Conservation (phyloP, 352 stramenopile species). For the Globisporangium yorkense region DNA sequence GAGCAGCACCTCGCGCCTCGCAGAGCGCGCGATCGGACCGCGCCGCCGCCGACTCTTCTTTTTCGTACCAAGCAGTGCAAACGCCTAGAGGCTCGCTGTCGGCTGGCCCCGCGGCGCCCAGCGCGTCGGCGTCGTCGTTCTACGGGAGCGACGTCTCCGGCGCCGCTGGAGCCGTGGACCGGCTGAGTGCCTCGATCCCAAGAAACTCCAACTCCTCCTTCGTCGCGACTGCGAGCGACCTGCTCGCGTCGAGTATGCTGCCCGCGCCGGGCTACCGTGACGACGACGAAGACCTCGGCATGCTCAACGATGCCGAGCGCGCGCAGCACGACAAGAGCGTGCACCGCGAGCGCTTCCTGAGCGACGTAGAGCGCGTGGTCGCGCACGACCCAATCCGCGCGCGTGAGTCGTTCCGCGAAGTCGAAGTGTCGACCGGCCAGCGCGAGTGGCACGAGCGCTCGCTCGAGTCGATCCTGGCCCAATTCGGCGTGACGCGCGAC, state of each 20-base stretch:
- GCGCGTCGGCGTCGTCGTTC: slow-evolving; percentile 9
- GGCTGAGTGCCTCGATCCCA: slow-evolving; percentile 13
- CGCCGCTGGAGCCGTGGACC: background rate
- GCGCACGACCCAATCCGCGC: slow-evolving; percentile 46
- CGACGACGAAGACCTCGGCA: slow-evolving; percentile 11
- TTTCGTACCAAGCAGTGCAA: slow-evolving; percentile 52
- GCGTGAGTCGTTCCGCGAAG: slow-evolving; percentile 52
- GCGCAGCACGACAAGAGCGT: slow-evolving; percentile 18
- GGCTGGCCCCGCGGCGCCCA: slow-evolving; percentile 8
- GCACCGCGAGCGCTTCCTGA: slow-evolving; percentile 57
- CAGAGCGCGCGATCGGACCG: slow-evolving; percentile 3
- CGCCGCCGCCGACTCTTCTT: slow-evolving; percentile 37
- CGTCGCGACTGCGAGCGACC: slow-evolving; percentile 9
- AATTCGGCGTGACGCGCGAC: slow-evolving; percentile 34
- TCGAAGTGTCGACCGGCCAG: slow-evolving; percentile 39
- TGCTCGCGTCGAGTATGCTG: slow-evolving; percentile 10
- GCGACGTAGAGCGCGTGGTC: slow-evolving; percentile 42
- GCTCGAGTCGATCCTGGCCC: slow-evolving; percentile 38
- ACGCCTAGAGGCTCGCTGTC: slow-evolving; percentile 50
- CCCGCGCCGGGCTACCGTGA: slow-evolving; percentile 8
- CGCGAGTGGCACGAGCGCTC: slow-evolving; percentile 48
- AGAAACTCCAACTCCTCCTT: slow-evolving; percentile 16
- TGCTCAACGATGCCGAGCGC: slow-evolving; percentile 14
- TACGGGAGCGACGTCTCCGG: background rate
- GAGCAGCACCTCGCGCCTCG: background rate